Conservation (phyloP, 2,329 filamentous ascomycete species). For the Clonostachys rosea region DNA sequence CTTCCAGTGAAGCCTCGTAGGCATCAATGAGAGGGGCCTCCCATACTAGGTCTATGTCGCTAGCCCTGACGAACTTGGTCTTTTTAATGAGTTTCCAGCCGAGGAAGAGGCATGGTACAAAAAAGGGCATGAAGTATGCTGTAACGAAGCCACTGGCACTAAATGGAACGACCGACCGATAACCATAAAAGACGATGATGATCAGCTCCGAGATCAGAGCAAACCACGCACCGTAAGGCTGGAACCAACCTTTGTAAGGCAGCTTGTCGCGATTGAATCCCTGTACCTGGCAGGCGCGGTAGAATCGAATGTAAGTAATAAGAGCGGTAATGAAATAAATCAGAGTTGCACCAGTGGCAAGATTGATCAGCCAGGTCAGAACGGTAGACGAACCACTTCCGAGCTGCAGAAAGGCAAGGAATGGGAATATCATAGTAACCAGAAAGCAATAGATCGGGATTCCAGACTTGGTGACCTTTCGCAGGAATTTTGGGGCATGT, state of each 20-base stretch:
- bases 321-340: conserved; percentile 67
- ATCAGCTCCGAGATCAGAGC: conserved; percentile 33
- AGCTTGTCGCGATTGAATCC: conserved; percentile 51
- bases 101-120: conserved; percentile 47
- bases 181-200: conserved; percentile 49
- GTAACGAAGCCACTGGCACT: conserved; percentile 38
- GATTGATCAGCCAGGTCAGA: conserved; percentile 70
- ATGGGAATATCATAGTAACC: conserved; percentile 47
- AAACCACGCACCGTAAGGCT: conserved; percentile 54
- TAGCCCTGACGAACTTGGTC: conserved; percentile 47
- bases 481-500: conserved; percentile 57
- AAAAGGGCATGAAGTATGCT: conserved; percentile 53
- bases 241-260: conserved; percentile 55
- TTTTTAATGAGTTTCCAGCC: conserved; percentile 61
- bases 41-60: conserved; percentile 56
- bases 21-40: conserved; percentile 53
- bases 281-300: conserved; percentile 50
- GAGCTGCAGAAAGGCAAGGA: conserved; percentile 65
- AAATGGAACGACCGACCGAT: conserved; percentile 44
- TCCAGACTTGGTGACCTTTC: conserved; percentile 52
- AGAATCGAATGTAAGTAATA: conserved; percentile 60
- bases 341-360: conserved; percentile 63
- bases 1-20: conserved; percentile 44
- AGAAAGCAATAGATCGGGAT: conserved; percentile 58
- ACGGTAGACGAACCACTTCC: conserved; percentile 52